These are phyloP conservation scores for Alternaria tenuissima DNA, from an alignment of 2,329 filamentous ascomycete species.

Conservation along the genomic window DNA sequence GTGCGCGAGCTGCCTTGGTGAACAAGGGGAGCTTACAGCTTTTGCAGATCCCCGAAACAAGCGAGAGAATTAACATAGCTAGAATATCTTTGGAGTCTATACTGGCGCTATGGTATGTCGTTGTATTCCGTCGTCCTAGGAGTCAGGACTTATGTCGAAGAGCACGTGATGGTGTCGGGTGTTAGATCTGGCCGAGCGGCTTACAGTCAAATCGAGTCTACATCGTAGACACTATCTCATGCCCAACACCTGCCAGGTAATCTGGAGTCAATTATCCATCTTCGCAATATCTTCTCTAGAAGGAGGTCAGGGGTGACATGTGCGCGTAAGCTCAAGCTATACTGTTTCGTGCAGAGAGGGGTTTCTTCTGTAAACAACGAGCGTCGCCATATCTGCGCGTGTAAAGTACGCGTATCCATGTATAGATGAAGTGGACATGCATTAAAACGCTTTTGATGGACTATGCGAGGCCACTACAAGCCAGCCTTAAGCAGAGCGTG, in stretches of 20 bases:
- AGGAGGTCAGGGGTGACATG: not conserved
- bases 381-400: not conserved
- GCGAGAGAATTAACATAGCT: too few relatives aligned
- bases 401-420: not conserved
- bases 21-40: not conserved
- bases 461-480: not conserved
- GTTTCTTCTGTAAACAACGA: not conserved
- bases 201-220: not conserved
- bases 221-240: not conserved
- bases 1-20: not conserved
- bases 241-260: not conserved
- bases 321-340: not conserved
- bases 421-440: not conserved
- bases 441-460: not conserved
- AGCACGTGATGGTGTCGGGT: slow-evolving; percentile 11
- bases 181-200: slow-evolving; percentile 12
- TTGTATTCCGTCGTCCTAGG: not conserved
- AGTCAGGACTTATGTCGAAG: not conserved
- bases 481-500: not conserved
- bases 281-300: not conserved
- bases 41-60: not conserved
- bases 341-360: not conserved
- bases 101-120: not conserved
- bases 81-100: not conserved
- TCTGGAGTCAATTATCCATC: not conserved